phyloP scores from a whole-genome alignment of 2,329 filamentous ascomycete species.

The Paradendryphiella salina region DNA sequence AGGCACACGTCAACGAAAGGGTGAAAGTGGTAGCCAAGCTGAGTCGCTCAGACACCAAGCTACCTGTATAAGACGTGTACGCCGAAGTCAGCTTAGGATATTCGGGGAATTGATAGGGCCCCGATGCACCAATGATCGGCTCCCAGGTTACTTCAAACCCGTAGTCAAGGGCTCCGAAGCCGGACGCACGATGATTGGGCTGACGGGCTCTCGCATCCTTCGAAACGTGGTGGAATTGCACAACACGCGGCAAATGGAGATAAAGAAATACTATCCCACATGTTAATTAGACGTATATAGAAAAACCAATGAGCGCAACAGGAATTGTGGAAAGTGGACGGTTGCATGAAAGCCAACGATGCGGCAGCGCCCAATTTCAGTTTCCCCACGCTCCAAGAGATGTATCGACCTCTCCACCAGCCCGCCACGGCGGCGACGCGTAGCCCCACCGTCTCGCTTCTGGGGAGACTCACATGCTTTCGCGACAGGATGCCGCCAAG shows the following conservation, averaged over 20 bases:
- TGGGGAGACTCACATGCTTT: constrained; percentile 28
- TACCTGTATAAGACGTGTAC: background rate
- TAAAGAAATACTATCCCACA: constrained; percentile 25
- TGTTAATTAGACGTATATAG: background rate
- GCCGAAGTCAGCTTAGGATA: background rate
- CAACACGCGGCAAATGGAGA: constrained; percentile 24
- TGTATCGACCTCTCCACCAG: constrained; percentile 20
- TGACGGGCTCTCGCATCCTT: constrained; percentile 17
- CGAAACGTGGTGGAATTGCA: constrained; percentile 24
- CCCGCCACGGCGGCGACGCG: constrained; percentile 14
- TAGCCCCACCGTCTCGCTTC: constrained; percentile 26
- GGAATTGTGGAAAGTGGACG: constrained; percentile 13
- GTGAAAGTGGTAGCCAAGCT: constrained; percentile 5
- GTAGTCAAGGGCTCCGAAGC: constrained; percentile 35
- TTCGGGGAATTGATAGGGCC: constrained; percentile 22
- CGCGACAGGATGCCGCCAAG: constrained; percentile 25
- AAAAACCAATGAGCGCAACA: background rate
- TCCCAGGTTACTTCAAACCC: constrained; percentile 27
- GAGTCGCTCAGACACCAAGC: constrained; percentile 5
- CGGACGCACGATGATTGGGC: constrained; percentile 30
- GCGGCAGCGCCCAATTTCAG: constrained; percentile 5
- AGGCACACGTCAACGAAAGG: constrained; percentile 4
- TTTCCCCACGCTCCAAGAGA: constrained; percentile 28
- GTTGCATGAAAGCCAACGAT: constrained; percentile 9
- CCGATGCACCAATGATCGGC: constrained; percentile 14